Conservation (phyloP, 371 early-diverging fungal genomes). For the Globomyces sp. region DNA sequence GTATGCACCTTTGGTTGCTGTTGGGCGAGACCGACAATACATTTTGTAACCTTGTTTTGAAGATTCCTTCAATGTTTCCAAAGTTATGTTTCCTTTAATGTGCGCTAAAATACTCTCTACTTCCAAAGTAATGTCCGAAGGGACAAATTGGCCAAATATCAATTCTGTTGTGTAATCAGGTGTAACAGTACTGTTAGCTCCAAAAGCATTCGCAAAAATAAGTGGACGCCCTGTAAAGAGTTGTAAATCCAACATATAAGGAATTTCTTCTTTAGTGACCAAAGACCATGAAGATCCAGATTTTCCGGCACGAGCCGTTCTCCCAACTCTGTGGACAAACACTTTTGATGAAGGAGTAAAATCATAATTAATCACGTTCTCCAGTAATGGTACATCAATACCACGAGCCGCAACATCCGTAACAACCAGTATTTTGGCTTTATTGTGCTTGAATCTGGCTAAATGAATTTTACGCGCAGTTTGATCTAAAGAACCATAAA, state of each 20-base stretch:
- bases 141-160: slow-evolving; percentile 77
- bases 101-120: slow-evolving; percentile 67
- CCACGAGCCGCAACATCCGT: slow-evolving; percentile 99
- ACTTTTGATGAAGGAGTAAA: slow-evolving; percentile 92
- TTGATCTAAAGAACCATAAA: slow-evolving; percentile 95
- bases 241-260: slow-evolving; percentile 89
- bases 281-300: slow-evolving; percentile 91
- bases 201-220: slow-evolving; percentile 50
- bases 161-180: slow-evolving; percentile 82
- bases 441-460: slow-evolving; percentile 74
- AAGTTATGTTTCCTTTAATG: slow-evolving; percentile 57
- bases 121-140: slow-evolving; percentile 62
- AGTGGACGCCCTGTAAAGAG: slow-evolving; percentile 82
- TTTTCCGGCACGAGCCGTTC: slow-evolving; percentile 90
- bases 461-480: slow-evolving; percentile 86
- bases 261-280: slow-evolving; percentile 85
- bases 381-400: slow-evolving; percentile 97
- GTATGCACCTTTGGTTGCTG: slow-evolving; percentile 79
- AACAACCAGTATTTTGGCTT: slow-evolving; percentile 83
- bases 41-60: slow-evolving; percentile 83
- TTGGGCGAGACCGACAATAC: slow-evolving; percentile 75
- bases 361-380: slow-evolving; percentile 97
- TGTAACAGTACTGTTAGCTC: slow-evolving; percentile 9
- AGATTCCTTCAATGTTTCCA: slow-evolving; percentile 64
- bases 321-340: slow-evolving; percentile 92